Conservation (phyloP, 2,329 filamentous ascomycete species). For the Alternaria dauci region DNA sequence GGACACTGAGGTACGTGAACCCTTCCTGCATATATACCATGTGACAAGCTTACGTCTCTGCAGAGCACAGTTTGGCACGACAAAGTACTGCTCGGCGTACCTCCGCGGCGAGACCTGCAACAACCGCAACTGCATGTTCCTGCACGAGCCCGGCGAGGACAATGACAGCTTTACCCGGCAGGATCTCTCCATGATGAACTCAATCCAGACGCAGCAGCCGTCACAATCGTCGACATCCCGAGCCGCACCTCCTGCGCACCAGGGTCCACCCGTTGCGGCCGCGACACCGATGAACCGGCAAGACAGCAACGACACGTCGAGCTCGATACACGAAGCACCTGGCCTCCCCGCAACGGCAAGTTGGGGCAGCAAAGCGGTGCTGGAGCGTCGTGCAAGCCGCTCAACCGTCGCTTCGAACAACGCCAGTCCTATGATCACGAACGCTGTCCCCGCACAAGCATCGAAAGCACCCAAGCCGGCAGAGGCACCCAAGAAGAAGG, state of each 20-base stretch:
- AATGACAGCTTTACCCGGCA: slow-evolving; percentile 96
- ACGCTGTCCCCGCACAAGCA: slow-evolving; percentile 53
- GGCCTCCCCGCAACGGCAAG: slow-evolving; percentile 93
- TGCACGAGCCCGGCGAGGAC: slow-evolving; percentile 98
- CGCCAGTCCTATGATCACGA: slow-evolving; percentile 75
- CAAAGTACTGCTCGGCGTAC: slow-evolving; percentile 98
- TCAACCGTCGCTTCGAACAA: slow-evolving; percentile 81
- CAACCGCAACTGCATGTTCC: slow-evolving; percentile 96
- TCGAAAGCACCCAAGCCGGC: slow-evolving; percentile 41
- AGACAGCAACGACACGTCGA: slow-evolving; percentile 77
- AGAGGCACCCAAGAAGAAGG: slow-evolving; percentile 42
- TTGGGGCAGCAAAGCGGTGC: slow-evolving; percentile 80
- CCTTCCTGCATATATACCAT: not conserved
- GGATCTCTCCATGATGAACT: slow-evolving; percentile 94
- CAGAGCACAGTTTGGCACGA: slow-evolving; percentile 82
- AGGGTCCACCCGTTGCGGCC: slow-evolving; percentile 61
- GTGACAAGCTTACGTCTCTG: slow-evolving; percentile 27
- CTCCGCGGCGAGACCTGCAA: slow-evolving; percentile 92
- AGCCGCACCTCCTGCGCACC: slow-evolving; percentile 61
- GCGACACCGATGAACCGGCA: slow-evolving; percentile 73
- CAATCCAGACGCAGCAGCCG: slow-evolving; percentile 78
- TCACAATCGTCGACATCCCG: slow-evolving; percentile 64
- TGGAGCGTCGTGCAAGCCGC: slow-evolving; percentile 77
- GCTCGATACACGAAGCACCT: slow-evolving; percentile 71
- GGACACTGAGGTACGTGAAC: slow-evolving; percentile 73